These are phyloP conservation scores for Psidium friedrichsthalianum DNA, from an alignment of 345 rosid genomes.

Conservation along the genomic window DNA sequence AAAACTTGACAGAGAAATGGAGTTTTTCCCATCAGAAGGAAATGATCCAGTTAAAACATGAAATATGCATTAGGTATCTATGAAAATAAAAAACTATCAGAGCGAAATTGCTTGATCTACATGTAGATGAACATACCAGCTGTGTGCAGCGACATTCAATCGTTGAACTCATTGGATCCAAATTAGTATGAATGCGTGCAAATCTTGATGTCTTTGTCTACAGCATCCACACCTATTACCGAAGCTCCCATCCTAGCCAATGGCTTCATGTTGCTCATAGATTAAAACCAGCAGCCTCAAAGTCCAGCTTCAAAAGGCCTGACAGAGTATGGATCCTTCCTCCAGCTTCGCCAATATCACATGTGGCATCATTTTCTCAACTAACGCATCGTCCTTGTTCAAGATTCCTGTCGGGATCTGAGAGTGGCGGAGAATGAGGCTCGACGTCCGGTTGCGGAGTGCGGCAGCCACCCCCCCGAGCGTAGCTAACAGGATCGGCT, in stretches of 20 bases:
- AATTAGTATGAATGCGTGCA: conserved; percentile 81
- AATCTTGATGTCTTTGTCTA: conserved; percentile 78
- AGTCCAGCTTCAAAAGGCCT: conserved; percentile 91
- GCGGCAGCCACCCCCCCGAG: no score
- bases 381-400: no score
- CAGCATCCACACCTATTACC: conserved; percentile 89
- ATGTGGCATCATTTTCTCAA: no score
- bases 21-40: no score
- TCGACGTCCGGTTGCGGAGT: no score
- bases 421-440: no score
- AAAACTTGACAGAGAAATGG: no score
- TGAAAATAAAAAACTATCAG: neutral
- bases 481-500: no score
- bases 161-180: conserved; percentile 65
- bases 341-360: no score
- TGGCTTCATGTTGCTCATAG: conserved; percentile 21
- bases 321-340: conserved; percentile 58
- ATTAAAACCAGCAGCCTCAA: conserved; percentile 1
- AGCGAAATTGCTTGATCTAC: neutral
- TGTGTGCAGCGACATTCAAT: conserved; percentile 71
- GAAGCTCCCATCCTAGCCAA: conserved; percentile 94
- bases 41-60: neutral
- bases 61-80: neutral
- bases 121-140: conserved; percentile 47
- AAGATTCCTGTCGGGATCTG: no score